A percentile compares a stretch with the other conserved stretches of the same genome.
Conservation (phyloP, 2,329 filamentous ascomycete species). For the Waltergamsia citrina region DNA sequence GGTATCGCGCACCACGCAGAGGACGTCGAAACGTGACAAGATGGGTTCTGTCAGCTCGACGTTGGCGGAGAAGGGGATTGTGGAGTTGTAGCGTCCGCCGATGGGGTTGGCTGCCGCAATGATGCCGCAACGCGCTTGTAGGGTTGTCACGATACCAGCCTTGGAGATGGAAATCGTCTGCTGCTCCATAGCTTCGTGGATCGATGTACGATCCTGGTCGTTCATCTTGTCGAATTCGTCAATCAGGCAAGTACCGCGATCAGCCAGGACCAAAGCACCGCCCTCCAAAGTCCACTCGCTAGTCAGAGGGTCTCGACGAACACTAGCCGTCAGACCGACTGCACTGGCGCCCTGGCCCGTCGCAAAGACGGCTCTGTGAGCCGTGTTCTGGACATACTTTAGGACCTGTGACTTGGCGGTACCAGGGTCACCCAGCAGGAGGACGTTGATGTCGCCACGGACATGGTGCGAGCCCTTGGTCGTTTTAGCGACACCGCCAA, state of each 20-base stretch:
- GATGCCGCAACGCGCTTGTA: constrained; percentile 92
- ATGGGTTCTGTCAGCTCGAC: constrained; percentile 97
- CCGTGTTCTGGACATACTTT: constrained; percentile 96
- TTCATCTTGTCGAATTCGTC: constrained; percentile 99
- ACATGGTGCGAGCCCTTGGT: constrained; percentile 85
- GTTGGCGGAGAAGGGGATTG: constrained; percentile 90
- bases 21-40: constrained; percentile 92
- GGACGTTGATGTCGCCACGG: constrained; percentile 94
- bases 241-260: constrained; percentile 90
- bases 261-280: constrained; percentile 87
- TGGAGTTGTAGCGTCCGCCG: constrained; percentile 92
- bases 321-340: constrained; percentile 93
- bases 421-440: constrained; percentile 92
- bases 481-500: constrained; percentile 87
- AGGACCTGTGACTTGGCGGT: constrained; percentile 96
- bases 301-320: constrained; percentile 89
- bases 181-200: constrained; percentile 99
- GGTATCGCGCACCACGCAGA: constrained; percentile 91
- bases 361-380: constrained; percentile 92
- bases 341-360: constrained; percentile 96
- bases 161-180: constrained; percentile 99
- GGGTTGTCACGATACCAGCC: constrained; percentile 92
- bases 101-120: constrained; percentile 96
- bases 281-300: constrained; percentile 97
- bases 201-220: constrained; percentile 93